phyloP scores from a whole-genome alignment of 208 protist genomes.

The Leishmania mexicana region DNA sequence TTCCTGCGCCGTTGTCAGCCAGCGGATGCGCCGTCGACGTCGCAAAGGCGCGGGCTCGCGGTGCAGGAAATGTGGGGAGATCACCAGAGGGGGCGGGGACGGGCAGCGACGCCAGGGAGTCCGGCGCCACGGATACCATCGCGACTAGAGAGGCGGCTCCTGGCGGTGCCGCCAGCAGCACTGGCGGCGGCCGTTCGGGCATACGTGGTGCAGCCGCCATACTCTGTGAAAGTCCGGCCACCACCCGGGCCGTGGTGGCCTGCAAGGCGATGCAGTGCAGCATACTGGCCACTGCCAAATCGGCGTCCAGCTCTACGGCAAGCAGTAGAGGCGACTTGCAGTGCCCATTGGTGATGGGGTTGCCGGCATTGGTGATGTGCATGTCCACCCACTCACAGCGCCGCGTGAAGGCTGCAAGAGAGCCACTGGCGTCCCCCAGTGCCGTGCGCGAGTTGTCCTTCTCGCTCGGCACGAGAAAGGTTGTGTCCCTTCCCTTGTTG shows the following conservation, averaged over 20 bases:
- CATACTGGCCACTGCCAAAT: slow-evolving; percentile 39
- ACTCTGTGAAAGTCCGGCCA: neutral
- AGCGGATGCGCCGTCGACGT: neutral
- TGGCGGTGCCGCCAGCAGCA: neutral
- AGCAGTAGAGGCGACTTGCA: slow-evolving; percentile 44
- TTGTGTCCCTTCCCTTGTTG: neutral
- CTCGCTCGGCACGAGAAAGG: neutral
- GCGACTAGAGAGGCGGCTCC: neutral
- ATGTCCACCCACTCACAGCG: slow-evolving; percentile 29
- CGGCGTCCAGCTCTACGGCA: slow-evolving; percentile 36
- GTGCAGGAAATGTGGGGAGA: neutral
- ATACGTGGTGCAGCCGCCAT: slow-evolving; percentile 2
- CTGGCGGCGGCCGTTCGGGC: neutral
- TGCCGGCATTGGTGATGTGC: slow-evolving; percentile 41
- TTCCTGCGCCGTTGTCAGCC: neutral
- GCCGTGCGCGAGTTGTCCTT: neutral
- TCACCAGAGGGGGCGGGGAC: neutral
- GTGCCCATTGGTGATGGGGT: slow-evolving; percentile 24
- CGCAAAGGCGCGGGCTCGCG: neutral
- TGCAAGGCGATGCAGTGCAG: slow-evolving; percentile 30
- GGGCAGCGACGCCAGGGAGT: neutral
- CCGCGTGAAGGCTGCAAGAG: neutral
- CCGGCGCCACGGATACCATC: neutral
- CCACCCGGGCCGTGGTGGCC: slow-evolving; percentile 9
- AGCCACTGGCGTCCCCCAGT: neutral